phyloP scores from a whole-genome alignment of 495 filamentous ascomycete genomes.

The Astrothelium subdiscretum region DNA sequence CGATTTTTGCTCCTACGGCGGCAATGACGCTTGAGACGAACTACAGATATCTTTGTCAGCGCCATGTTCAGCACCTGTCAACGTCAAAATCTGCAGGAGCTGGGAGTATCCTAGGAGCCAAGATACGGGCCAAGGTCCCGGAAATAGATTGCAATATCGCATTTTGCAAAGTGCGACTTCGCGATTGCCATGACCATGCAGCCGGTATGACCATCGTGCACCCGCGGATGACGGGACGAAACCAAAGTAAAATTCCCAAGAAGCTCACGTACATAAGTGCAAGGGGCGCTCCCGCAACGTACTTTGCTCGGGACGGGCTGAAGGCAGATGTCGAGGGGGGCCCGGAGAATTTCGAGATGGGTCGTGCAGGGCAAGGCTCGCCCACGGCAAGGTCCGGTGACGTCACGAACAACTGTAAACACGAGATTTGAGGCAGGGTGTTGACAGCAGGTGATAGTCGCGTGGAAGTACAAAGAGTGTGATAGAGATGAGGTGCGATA shows the following conservation, averaged over 20 bases:
- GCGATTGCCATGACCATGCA: not conserved
- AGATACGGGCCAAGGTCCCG: not conserved
- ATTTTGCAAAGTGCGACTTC: not conserved
- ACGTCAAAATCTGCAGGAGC: not conserved
- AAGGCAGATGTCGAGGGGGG: not conserved
- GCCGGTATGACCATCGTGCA: not conserved
- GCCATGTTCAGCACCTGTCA: not conserved
- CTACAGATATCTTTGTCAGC: not conserved
- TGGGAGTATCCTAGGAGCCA: not conserved
- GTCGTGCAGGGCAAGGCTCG: not conserved
- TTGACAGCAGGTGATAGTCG: not conserved
- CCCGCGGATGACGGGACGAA: not conserved
- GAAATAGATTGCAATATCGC: not conserved
- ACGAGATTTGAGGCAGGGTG: not conserved
- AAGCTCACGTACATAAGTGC: not conserved
- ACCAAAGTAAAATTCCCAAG: not conserved
- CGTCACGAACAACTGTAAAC: not conserved
- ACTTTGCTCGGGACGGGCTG: not conserved
- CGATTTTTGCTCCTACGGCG: not conserved
- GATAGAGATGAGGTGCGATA: not conserved
- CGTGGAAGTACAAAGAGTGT: not conserved
- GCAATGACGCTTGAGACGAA: not conserved
- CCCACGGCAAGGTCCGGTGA: not conserved
- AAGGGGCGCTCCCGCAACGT: not conserved
- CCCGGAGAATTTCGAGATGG: not conserved